Evolutionary conservation across 1,284 basidiomycete genomes (phyloP), one percentile per base, ranked within the genome.

Genomic region (Irpex sp.): DNA sequence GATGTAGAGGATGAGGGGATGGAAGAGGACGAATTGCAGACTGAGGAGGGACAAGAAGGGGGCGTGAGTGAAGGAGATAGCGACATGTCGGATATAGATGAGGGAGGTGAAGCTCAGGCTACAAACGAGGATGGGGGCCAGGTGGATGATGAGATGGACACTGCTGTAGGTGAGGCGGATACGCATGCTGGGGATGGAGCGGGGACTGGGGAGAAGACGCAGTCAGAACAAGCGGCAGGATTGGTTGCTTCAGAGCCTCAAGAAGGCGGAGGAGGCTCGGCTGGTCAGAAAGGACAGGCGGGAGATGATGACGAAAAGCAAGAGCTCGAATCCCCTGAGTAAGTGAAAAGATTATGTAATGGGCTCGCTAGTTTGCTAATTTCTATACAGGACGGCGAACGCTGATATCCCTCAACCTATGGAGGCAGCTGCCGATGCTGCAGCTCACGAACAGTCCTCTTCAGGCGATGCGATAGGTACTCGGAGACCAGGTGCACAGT

Each of bases 101-200:
- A 70, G 2, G 68, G 67, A 49, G 67, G 58, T 49, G 65, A 47
- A 58, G 63, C 61, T 59, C 59, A 72, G 49, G 59, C 63, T 17
- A 60, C 67, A 38, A 64, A 66, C 47, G 69, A 72, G 48, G 71
- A 69, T 26, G 44, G 59, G n/a, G 63, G 63, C 4, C 58, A 61
- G 8, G 54, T 60, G 15, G 69, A 72, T 11, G 67, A 71, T 34
- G 60, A 62, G n/a, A 65, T 66, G 21, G 71, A 75, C 17, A 65
- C 66, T 21, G 71, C 70, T 6, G 71, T 76, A 26, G 78, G 80
- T 37, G 81, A 75, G 62, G 77, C 79, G 1, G 81, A 85, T 62
- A 69, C 81, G 3, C 71, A 77, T 9, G 62, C 70, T 36, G 78
- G 77, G 5, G 73, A 78, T 51, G 77, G 67, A 26, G 36, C 55